Conservation (phyloP, 192 early-diverging fungal species). For the Allomyces macrogynus region DNA sequence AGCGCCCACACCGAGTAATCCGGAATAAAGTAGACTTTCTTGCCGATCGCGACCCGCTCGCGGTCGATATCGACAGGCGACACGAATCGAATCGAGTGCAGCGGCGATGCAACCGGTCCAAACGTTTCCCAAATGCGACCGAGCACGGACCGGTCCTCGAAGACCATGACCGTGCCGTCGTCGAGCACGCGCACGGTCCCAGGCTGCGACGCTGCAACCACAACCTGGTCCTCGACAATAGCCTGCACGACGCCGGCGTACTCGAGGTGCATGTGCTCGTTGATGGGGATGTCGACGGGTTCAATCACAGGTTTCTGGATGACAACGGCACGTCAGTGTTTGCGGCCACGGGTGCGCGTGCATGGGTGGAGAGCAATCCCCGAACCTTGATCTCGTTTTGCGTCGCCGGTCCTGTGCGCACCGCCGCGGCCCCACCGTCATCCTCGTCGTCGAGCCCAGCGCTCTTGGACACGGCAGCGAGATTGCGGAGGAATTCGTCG, state of each 20-base stretch:
- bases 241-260: slow-evolving; percentile 43
- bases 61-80: slow-evolving; percentile 32
- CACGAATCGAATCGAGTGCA: slow-evolving; percentile 66
- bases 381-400: slow-evolving; percentile 28
- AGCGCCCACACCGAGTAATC: slow-evolving; percentile 41
- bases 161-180: slow-evolving; percentile 45
- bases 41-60: slow-evolving; percentile 17
- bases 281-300: slow-evolving; percentile 20
- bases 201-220: slow-evolving; percentile 30
- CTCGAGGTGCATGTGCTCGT: slow-evolving; percentile 21
- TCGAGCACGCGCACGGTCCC: slow-evolving; percentile 46
- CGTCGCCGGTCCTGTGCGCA: slow-evolving; percentile 6
- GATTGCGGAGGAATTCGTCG: slow-evolving; percentile 6
- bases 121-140: slow-evolving; percentile 68
- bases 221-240: slow-evolving; percentile 50
- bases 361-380: not conserved
- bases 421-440: not conserved
- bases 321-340: not conserved
- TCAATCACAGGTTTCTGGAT: slow-evolving; percentile 21
- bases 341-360: not conserved
- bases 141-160: slow-evolving; percentile 33
- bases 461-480: slow-evolving; percentile 9
- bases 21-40: slow-evolving; percentile 38
- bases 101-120: slow-evolving; percentile 64
- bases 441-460: slow-evolving; percentile 17